Base-by-base conservation (phyloP, 2,329 filamentous ascomycete species). In the Pseudohalonectria lignicola region DNA sequence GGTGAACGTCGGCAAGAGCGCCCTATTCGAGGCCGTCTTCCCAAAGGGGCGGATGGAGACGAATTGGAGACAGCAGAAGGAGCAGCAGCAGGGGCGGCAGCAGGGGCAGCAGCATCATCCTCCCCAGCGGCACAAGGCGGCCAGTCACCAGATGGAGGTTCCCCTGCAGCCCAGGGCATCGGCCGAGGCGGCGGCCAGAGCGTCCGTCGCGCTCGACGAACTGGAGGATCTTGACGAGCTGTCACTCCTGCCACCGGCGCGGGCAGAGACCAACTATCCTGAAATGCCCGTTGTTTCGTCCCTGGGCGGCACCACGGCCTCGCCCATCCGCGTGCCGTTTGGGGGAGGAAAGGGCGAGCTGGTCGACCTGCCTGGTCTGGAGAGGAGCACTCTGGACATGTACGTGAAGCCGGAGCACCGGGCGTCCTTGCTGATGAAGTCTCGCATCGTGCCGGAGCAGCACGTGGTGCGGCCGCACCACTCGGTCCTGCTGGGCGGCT, bases 1-100 rank as follows among this genome's bases (percentile, higher is more conserved):
- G 59, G 86, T 87, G 45, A 98, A 98, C 53, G 93, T 96, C 3
- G 93, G 92, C 18, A 98, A 98, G 61, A 96, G 90, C 49, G 82
- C 82, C 52, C 71, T 98, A 2, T 94, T 96, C 43, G 80, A 92
- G 48, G 74, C 79, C 4, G 77, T 95, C 7, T 94, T 88, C 51
- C 90, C 93, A 4, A 90, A 83, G 66, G 79, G 77, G 19, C 69
- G 68, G 26, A 70, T 67, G 61, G 66, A 60, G 10, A 12, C 23
- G 23, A 33, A 4, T 42, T n/a, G n/a, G n/a, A n/a, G n/a, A n/a
- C 52, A 53, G 41, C 51, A 57, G 50, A 37, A 57, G 51, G 48
- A 56, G 39, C 50, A 63, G 52, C 53, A 60, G 13, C 30, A 31
- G 30, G 36, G 36, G 3, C 31, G 41, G 25, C n/a, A n/a, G n/a